Evolutionary conservation across 1,284 basidiomycete species (phyloP), one percentile per base, ranked within the genome.

Genomic region (Vanrija humicola): DNA sequence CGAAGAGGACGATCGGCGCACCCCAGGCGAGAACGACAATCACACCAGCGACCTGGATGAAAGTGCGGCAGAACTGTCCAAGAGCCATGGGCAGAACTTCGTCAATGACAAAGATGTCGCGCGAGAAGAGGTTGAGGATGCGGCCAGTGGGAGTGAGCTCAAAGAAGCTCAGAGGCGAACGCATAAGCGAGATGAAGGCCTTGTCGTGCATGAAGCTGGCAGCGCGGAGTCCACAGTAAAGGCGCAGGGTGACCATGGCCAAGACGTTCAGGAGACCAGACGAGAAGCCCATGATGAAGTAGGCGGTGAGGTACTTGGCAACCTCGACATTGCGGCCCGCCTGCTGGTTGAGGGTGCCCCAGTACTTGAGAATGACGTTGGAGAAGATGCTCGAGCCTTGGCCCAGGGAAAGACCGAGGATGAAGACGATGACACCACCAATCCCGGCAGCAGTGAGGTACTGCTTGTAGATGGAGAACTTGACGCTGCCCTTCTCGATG

Each of bases 41-140:
- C 59, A 95, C 93, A 51, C 88, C 90, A 14, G 85, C 54, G 64
- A 74, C 87, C 82, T 70, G 68, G 3, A 74, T 71, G 34, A 62
- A 63, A 2, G 79, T 93, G 39, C 88, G 81, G 63, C 84, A 80
- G 54, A 88, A 78, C 39, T 80, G 81, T 66, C 84, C 83, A 38
- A 93, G 85, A 1, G 83, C 86, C 46, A 86, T 82, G 21, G 85
- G 84, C 23, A 94, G 82, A 7, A 90, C 78, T 66, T 89, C 84
- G 52, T 97, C 94, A 43, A 93, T 85, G 38, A 95, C 91, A 68
- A 94, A 94, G 44, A 89, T 85, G 70, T 98, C 95, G 6, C 92
- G 84, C 15, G 90, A 90, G 77, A 98, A 98, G 38, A 96, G 76
- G 62, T 79, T 78, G 29, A 79, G 69, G 58, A 71, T 79, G 48